Evolutionary conservation across 139 green algal genomes (phyloP).

Genomic region (Chlorella sp.): DNA sequence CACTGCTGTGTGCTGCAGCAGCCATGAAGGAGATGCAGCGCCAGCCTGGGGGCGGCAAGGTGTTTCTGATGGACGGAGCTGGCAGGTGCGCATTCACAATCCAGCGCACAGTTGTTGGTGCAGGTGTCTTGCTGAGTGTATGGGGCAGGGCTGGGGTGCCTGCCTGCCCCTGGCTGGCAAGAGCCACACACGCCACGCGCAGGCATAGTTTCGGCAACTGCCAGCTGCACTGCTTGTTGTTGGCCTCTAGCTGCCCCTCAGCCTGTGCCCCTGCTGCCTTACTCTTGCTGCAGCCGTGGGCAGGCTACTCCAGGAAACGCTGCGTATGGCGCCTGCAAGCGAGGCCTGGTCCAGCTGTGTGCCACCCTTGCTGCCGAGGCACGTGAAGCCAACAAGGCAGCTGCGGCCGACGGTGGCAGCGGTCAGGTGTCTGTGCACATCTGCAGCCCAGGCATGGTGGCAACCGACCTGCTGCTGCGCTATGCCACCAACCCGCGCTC

Average conservation of each 20-base stretch:
- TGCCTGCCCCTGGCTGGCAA: background rate
- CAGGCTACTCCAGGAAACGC: conserved; percentile 43
- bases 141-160: too few relatives aligned
- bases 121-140: too few relatives aligned
- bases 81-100: conserved; percentile 14
- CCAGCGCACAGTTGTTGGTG: too few relatives aligned
- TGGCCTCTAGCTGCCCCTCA: too few relatives aligned
- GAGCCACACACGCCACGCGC: too few relatives aligned
- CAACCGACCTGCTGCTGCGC: conserved; percentile 54
- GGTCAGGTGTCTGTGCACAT: background rate
- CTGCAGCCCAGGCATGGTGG: conserved; percentile 55
- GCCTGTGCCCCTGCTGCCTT: too few relatives aligned
- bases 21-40: conserved; percentile 34
- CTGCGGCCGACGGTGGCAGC: background rate
- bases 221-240: too few relatives aligned
- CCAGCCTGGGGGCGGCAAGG: conserved; percentile 46
- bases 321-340: conserved; percentile 55
- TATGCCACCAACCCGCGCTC: conserved; percentile 31
- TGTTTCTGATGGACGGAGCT: conserved; percentile 60
- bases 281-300: conserved; percentile 37
- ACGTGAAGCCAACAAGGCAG: conserved; percentile 33
- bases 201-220: too few relatives aligned
- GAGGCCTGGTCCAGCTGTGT: conserved; percentile 48
- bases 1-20: conserved; percentile 29
- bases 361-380: conserved; percentile 49